Conservation (phyloP, 257 asterid genomes). For the Solanum chiquidenum region DNA sequence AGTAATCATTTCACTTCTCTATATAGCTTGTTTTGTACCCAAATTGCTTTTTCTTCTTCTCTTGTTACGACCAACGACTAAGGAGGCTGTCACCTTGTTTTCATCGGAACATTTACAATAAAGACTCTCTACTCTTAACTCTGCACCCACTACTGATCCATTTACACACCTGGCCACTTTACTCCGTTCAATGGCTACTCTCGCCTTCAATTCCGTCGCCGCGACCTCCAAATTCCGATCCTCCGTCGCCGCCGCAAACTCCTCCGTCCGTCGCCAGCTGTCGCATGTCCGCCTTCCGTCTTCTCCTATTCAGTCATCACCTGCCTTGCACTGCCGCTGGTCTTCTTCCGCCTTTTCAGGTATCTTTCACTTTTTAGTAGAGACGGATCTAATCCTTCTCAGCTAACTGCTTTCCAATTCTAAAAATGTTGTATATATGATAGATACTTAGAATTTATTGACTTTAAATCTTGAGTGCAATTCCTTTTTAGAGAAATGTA, state of each 20-base stretch:
- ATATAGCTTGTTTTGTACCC: neutral
- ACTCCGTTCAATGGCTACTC: neutral
- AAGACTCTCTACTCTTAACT: neutral
- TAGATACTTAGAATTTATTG: neutral
- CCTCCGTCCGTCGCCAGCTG: neutral
- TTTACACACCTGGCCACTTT: neutral
- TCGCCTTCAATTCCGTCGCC: constrained; percentile 6
- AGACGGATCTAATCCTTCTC: neutral
- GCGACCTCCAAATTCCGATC: neutral
- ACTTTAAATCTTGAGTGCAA: neutral
- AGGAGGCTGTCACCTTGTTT: neutral
- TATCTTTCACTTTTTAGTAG: neutral
- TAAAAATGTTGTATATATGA: neutral
- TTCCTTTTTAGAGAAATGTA: neutral
- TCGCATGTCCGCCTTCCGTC: neutral
- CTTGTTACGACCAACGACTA: neutral
- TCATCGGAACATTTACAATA: neutral
- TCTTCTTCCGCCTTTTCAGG: constrained; percentile 3
- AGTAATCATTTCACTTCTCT: neutral
- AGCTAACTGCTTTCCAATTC: neutral
- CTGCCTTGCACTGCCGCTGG: neutral
- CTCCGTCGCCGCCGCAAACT: neutral
- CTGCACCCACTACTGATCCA: neutral
- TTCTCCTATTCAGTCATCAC: neutral
- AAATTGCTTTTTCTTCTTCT: neutral